Conservation (phyloP, 2,329 filamentous ascomycete species). For the Chaetomiaceae sp. region DNA sequence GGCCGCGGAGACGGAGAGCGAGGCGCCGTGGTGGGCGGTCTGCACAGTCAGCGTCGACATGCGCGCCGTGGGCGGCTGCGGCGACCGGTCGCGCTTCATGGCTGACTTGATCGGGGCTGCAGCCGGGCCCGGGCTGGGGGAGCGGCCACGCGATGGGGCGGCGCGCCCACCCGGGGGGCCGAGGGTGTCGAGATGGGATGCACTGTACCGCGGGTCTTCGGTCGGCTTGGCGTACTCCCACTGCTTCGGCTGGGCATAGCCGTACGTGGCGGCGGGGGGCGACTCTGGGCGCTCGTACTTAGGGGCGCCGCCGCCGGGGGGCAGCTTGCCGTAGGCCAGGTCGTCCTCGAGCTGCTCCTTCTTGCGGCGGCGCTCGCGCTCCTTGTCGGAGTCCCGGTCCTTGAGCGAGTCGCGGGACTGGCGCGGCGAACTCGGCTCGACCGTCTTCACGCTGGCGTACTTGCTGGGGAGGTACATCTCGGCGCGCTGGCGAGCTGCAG, state of each 20-base stretch:
- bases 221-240: constrained; percentile 37
- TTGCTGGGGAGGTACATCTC: constrained; percentile 43
- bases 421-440: constrained; percentile 23
- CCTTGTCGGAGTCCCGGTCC: constrained; percentile 24
- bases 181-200: constrained; percentile 13
- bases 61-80: constrained; percentile 42
- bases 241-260: constrained; percentile 31
- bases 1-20: constrained; percentile 46
- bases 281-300: constrained; percentile 21
- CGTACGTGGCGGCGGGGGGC: constrained; percentile 23
- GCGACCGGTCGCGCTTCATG: constrained; percentile 38
- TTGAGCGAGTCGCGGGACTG: constrained; percentile 26
- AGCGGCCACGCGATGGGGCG: constrained; percentile 19
- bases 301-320: constrained; percentile 16
- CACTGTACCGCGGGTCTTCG: constrained; percentile 21
- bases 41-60: constrained; percentile 50
- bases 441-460: constrained; percentile 35
- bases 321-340: constrained; percentile 43
- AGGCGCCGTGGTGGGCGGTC: constrained; percentile 37
- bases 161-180: constrained; percentile 14
- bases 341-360: constrained; percentile 34
- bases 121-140: constrained; percentile 25
- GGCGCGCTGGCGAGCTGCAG: constrained; percentile 26
- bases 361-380: constrained; percentile 26
- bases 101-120: constrained; percentile 30